Conservation (phyloP, 139 green algal genomes). For the Chlorella sp. region DNA sequence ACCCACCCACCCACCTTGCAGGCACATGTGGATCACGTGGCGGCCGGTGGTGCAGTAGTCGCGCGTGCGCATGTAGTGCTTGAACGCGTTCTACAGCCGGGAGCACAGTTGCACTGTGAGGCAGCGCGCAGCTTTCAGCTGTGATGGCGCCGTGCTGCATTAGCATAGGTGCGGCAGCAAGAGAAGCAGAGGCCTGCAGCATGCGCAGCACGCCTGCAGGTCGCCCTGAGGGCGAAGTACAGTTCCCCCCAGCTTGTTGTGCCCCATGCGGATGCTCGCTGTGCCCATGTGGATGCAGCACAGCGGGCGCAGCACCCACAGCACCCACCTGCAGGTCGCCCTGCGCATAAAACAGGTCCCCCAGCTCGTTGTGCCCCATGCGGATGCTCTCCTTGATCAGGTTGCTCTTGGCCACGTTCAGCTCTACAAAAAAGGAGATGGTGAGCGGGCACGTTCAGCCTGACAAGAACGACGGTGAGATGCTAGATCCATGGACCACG, state of each 20-base stretch:
- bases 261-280: not conserved
- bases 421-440: too few relatives aligned
- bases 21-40: slow-evolving; percentile 92
- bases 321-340: slow-evolving; percentile 81
- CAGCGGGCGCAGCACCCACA: not conserved
- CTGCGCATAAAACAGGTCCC: slow-evolving; percentile 82
- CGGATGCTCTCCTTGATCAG: slow-evolving; percentile 95
- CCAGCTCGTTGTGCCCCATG: slow-evolving; percentile 91
- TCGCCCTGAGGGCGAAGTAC: not conserved
- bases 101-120: too few relatives aligned
- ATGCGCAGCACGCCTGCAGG: not conserved
- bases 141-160: too few relatives aligned
- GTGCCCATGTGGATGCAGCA: too few relatives aligned
- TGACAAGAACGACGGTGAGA: too few relatives aligned
- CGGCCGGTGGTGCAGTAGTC: slow-evolving; percentile 94
- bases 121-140: too few relatives aligned
- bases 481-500: too few relatives aligned
- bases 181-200: too few relatives aligned
- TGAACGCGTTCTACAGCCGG: slow-evolving; percentile 82
- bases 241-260: not conserved
- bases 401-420: slow-evolving; percentile 82
- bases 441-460: too few relatives aligned
- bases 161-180: too few relatives aligned
- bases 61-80: slow-evolving; percentile 87
- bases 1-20: slow-evolving; percentile 55